A percentile compares a stretch with the other conserved stretches of the same genome.
phyloP scores from a whole-genome alignment of 2,329 filamentous ascomycete species.

The Didymella pomorum region DNA sequence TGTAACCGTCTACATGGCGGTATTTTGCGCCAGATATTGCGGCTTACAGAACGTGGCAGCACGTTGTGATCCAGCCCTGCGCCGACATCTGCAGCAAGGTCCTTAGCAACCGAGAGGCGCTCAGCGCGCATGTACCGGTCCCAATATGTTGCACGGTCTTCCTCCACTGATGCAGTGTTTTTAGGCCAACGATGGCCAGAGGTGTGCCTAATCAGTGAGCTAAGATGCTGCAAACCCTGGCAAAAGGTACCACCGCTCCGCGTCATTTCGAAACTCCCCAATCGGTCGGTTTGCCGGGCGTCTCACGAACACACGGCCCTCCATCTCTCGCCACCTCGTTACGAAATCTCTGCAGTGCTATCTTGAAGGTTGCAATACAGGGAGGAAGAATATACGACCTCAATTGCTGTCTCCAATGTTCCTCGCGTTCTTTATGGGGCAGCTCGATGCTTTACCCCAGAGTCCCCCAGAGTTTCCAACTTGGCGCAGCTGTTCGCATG shows the following conservation, averaged over 20 bases:
- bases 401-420: not conserved
- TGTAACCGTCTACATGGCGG: not conserved
- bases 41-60: not conserved
- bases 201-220: not conserved
- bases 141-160: not conserved
- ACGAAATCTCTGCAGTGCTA: not conserved
- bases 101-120: not conserved
- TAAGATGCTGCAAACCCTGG: not conserved
- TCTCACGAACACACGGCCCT: not conserved
- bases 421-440: not conserved
- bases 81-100: not conserved
- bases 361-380: too few species aligned
- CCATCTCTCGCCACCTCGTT: not conserved
- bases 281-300: not conserved
- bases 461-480: not conserved
- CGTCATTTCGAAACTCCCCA: constrained; percentile 4
- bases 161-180: not conserved
- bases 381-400: not conserved
- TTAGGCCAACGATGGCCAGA: not conserved
- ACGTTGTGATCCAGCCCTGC: constrained; percentile 4
- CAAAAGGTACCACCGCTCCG: constrained; percentile 1
- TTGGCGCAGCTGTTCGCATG: not conserved
- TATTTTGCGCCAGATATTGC: not conserved
- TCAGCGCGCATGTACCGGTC: not conserved
- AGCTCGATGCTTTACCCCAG: constrained; percentile 3